Evolutionary conservation across 1,139 yeast genomes (phyloP), one percentile per base, ranked within the genome.

Genomic region (Kurtzmaniella quercitrusa): DNA sequence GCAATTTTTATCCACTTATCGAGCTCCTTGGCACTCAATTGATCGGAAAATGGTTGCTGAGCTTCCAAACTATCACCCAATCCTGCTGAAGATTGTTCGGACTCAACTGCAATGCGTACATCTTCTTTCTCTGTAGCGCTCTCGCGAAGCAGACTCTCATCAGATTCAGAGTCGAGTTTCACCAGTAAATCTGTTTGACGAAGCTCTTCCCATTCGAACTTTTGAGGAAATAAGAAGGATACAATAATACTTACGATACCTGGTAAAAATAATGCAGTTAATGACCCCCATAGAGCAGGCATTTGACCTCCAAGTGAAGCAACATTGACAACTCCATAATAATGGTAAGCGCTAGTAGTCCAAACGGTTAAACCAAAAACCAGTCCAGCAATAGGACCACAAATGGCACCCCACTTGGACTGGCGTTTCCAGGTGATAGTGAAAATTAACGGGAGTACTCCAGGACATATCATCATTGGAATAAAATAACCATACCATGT

Each of bases 401-500:
- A 45, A 40, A 57, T 51, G 2, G 57, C 61, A 3, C 65, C 66
- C 30, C 56, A 43, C 15, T 39, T 45, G 0, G 63, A 54, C 46
- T 65, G 70, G 38, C 59, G 50, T 30, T 53, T 53, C 70, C 70
- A 64, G 8, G 63, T 57, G 23, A 67, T 55, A n/a, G 65, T 55
- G 16, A 60, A 54, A 14, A 61, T 51, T 42, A 63, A 49, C 12
- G 70, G 69, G 32, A 65, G 54, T 19, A 66, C 63, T 37, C 64
- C 68, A 14, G 68, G 67, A 47, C 68, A 62, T 23, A 63, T 64
- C 17, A 65, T 43, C 57, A 65, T 57, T 3, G 70, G 61, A 35
- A 52, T 47, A 47, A 66, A 65, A 43, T 65, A 64, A 2, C 65
- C 63, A 38, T 58, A 46, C 71, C 71, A 66, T 2, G 69, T 61